phyloP scores from a whole-genome alignment of 1,284 basidiomycete species.

The Peniophora sp. region DNA sequence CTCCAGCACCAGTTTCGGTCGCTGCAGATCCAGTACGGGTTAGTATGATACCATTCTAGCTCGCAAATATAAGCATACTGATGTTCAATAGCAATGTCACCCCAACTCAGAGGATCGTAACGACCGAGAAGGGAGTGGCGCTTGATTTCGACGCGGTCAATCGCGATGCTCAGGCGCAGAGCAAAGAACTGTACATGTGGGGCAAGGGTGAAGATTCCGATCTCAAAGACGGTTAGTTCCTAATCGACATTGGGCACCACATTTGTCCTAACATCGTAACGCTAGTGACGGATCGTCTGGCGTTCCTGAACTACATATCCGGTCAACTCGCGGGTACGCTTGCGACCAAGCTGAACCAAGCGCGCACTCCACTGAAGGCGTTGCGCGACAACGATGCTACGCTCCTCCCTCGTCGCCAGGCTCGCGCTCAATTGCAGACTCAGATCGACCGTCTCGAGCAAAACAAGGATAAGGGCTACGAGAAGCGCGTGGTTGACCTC shows the following conservation, averaged over 20 bases:
- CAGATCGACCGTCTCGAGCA: slow-evolving; percentile 63
- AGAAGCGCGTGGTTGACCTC: slow-evolving; percentile 58
- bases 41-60: too few species aligned
- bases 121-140: slow-evolving; percentile 64
- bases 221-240: slow-evolving; percentile 61
- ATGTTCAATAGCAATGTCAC: slow-evolving; percentile 41
- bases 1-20: slow-evolving; percentile 64
- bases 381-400: slow-evolving; percentile 61
- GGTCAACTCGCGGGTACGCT: slow-evolving; percentile 57
- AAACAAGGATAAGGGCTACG: slow-evolving; percentile 48
- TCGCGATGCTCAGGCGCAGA: slow-evolving; percentile 58
- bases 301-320: slow-evolving; percentile 68
- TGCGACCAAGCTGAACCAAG: slow-evolving; percentile 49
- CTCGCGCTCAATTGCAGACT: slow-evolving; percentile 44
- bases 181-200: slow-evolving; percentile 78
- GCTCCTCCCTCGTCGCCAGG: slow-evolving; percentile 51
- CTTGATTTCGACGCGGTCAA: slow-evolving; percentile 62
- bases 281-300: slow-evolving; percentile 67
- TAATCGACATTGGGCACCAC: not conserved
- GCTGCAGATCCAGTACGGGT: slow-evolving; percentile 71
- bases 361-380: slow-evolving; percentile 59
- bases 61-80: too few species aligned
- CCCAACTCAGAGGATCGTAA: slow-evolving; percentile 69
- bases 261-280: not conserved
- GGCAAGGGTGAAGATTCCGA: slow-evolving; percentile 63